Evolutionary conservation across 2,329 filamentous ascomycete species (phyloP).

Genomic region (Xylariaceae sp.): DNA sequence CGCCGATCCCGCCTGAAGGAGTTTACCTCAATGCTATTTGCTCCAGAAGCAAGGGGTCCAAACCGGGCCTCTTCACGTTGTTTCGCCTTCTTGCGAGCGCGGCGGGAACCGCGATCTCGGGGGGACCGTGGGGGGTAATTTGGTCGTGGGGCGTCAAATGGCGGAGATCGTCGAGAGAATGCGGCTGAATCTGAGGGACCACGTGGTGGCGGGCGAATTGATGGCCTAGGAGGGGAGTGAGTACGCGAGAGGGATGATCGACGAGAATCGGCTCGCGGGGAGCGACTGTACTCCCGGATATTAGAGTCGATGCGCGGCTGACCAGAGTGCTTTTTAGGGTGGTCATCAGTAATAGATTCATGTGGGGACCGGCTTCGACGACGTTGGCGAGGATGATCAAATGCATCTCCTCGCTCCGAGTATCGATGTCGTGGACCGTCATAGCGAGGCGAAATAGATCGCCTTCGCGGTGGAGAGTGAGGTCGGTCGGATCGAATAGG

Average conservation of each 20-base stretch:
- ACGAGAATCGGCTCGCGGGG: conserved; percentile 26
- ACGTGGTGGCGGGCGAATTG: conserved; percentile 17
- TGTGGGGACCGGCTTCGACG: conserved; percentile 27
- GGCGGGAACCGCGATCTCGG: conserved; percentile 26
- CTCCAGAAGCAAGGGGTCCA: conserved; percentile 39
- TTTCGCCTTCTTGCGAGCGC: conserved; percentile 34
- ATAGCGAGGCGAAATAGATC: conserved; percentile 26
- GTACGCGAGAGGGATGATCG: conserved; percentile 31
- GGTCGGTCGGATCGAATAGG: conserved; percentile 17
- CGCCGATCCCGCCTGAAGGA: conserved; percentile 40
- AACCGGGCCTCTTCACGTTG: conserved; percentile 39
- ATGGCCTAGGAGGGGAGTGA: conserved; percentile 26
- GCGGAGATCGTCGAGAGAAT: conserved; percentile 25
- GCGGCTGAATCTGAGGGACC: conserved; percentile 24
- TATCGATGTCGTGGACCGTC: conserved; percentile 22
- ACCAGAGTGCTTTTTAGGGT: conserved; percentile 14
- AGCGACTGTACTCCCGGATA: conserved; percentile 25
- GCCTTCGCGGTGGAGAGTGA: conserved; percentile 22
- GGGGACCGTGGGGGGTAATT: conserved; percentile 28
- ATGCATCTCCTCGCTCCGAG: conserved; percentile 23
- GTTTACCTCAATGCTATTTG: conserved; percentile 49
- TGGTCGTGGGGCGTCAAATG: conserved; percentile 21
- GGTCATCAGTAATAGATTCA: conserved; percentile 21
- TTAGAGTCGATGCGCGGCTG: conserved; percentile 21
- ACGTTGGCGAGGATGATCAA: conserved; percentile 20